Percentiles rank a stretch among this genome's conserved stretches.
These are phyloP conservation scores for Meira miltonrushii DNA, from an alignment of 1,284 basidiomycete genomes.

Conservation along the genomic window DNA sequence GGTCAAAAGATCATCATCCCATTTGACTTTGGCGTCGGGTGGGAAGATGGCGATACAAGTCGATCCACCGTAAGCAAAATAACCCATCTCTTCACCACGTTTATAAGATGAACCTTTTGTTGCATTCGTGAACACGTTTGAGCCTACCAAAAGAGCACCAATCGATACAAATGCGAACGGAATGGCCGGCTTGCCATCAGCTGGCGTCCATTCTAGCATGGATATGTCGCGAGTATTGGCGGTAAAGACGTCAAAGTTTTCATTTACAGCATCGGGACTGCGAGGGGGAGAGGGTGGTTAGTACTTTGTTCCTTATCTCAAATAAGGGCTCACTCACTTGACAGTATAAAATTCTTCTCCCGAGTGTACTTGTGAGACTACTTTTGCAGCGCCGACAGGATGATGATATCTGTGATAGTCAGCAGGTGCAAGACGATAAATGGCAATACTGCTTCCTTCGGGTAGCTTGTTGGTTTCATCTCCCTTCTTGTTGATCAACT, in stretches of 20 bases:
- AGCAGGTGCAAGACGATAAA: slow-evolving; percentile 47
- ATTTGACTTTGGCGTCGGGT: slow-evolving; percentile 19
- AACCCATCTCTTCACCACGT: slow-evolving; percentile 20
- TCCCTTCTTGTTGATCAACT: slow-evolving; percentile 64
- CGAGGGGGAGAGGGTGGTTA: neutral
- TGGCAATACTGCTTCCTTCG: slow-evolving; percentile 66
- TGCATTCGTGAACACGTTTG: slow-evolving; percentile 17
- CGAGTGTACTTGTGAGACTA: slow-evolving; percentile 12
- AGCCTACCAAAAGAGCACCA: slow-evolving; percentile 24
- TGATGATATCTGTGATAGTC: slow-evolving; percentile 36
- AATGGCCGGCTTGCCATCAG: neutral
- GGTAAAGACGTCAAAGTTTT: slow-evolving; percentile 44
- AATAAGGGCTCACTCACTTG: slow-evolving; percentile 12
- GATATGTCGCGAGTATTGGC: slow-evolving; percentile 34
- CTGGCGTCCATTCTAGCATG: slow-evolving; percentile 29
- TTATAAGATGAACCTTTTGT: slow-evolving; percentile 4
- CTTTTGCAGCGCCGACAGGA: slow-evolving; percentile 53
- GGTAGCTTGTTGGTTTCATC: slow-evolving; percentile 24
- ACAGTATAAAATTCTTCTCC: slow-evolving; percentile 22
- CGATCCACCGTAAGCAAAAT: slow-evolving; percentile 19
- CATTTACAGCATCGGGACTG: slow-evolving; percentile 39
- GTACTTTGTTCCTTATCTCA: slow-evolving; percentile 2
- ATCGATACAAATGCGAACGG: slow-evolving; percentile 19
- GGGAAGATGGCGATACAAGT: slow-evolving; percentile 20
- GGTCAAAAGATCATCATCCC: slow-evolving; percentile 19